These are phyloP conservation scores for Ophiostoma himal-ulmi DNA, from an alignment of 2,329 filamentous ascomycete genomes.

Conservation along the genomic window DNA sequence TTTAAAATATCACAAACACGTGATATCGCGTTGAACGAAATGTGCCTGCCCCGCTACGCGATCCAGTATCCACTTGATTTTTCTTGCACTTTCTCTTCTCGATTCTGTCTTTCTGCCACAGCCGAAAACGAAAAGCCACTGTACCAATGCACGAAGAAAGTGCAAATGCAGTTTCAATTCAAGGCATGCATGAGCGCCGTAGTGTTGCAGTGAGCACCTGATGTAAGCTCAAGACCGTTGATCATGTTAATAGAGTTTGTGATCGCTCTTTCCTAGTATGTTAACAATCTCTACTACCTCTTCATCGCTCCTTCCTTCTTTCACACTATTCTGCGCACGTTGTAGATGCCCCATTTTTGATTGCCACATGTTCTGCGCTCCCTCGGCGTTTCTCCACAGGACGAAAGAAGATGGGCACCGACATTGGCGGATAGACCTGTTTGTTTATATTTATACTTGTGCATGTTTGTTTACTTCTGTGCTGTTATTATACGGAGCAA, in stretches of 20 bases:
- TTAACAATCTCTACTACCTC: not conserved
- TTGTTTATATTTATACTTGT: not conserved
- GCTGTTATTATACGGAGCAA: not conserved
- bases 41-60: slow-evolving; percentile 16
- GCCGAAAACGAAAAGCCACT: not conserved
- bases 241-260: not conserved
- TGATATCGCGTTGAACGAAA: slow-evolving; percentile 21
- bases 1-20: not conserved
- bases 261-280: not conserved
- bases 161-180: not conserved
- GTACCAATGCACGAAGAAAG: not conserved
- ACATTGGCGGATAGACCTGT: not conserved
- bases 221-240: not conserved
- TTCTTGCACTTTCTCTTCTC: not conserved
- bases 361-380: slow-evolving; percentile 3
- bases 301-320: slow-evolving; percentile 9
- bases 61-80: slow-evolving; percentile 1
- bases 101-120: not conserved
- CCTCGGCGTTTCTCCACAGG: not conserved
- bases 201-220: not conserved
- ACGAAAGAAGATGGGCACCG: not conserved
- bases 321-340: slow-evolving; percentile 13
- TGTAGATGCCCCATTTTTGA: slow-evolving; percentile 18
- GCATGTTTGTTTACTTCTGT: not conserved
- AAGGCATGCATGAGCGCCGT: not conserved